A percentile compares a stretch with the other conserved stretches of the same genome.
phyloP scores from a whole-genome alignment of 768 basidiomycete genomes.

The Lactifluus rugatus region DNA sequence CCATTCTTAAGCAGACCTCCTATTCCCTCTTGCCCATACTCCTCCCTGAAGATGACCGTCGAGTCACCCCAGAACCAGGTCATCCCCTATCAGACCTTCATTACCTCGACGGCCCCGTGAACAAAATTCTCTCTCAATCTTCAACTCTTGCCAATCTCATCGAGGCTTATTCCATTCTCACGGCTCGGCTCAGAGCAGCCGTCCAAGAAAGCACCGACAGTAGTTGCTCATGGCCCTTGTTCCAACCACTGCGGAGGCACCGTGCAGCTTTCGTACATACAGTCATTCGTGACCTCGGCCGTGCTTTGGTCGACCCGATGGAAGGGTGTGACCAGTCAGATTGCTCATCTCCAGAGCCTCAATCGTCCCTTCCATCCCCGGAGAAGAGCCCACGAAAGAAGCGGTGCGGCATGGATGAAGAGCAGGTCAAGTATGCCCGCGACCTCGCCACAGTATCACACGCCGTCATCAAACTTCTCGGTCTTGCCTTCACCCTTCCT shows the following conservation, averaged over 20 bases:
- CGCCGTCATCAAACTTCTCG: constrained; percentile 57
- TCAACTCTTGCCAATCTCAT: constrained; percentile 49
- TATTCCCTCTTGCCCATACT: constrained; percentile 29
- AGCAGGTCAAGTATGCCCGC: constrained; percentile 69
- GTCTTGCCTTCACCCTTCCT: constrained; percentile 49
- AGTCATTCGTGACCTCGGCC: constrained; percentile 58
- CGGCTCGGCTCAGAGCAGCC: constrained; percentile 48
- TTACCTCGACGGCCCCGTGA: constrained; percentile 59
- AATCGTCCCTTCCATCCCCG: constrained; percentile 49
- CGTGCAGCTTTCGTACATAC: constrained; percentile 42
- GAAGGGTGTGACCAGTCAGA: constrained; percentile 6
- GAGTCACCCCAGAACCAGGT: constrained; percentile 67
- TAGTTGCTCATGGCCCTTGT: constrained; percentile 60
- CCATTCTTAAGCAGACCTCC: constrained; percentile 56
- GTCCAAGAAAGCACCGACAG: constrained; percentile 37
- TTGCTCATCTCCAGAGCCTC: constrained; percentile 6
- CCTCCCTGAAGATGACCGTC: constrained; percentile 38
- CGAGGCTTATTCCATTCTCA: constrained; percentile 64
- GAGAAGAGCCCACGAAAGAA: constrained; percentile 53
- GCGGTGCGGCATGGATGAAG: constrained; percentile 62
- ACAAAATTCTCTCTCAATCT: constrained; percentile 42
- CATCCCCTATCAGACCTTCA: constrained; percentile 52
- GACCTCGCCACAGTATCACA: constrained; percentile 70
- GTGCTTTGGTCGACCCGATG: constrained; percentile 53
- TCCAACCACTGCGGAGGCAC: constrained; percentile 57